Conservation (phyloP, 257 asterid genomes). For the Scutellaria galericulata region DNA sequence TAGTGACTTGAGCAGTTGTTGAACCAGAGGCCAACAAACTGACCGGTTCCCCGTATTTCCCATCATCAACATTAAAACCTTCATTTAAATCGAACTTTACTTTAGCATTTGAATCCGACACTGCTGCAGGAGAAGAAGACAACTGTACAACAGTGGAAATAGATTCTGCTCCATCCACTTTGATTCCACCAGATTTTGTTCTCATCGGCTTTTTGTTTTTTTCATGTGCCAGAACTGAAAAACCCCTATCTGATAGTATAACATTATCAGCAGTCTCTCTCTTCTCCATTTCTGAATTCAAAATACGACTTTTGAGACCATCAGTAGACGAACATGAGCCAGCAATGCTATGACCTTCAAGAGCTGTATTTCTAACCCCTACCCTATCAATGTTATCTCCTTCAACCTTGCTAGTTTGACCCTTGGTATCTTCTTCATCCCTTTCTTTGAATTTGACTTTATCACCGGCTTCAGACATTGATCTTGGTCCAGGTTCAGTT, state of each 20-base stretch:
- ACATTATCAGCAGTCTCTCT: slow-evolving; percentile 28
- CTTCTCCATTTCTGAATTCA: slow-evolving; percentile 40
- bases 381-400: slow-evolving; percentile 30
- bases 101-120: slow-evolving; percentile 47
- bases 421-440: slow-evolving; percentile 29
- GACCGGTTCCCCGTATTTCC: slow-evolving; percentile 60
- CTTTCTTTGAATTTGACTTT: slow-evolving; percentile 36
- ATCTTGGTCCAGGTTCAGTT: slow-evolving; percentile 31
- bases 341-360: slow-evolving; percentile 32
- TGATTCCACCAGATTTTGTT: slow-evolving; percentile 34
- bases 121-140: slow-evolving; percentile 40
- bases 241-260: slow-evolving; percentile 36
- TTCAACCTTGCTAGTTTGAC: slow-evolving; percentile 28
- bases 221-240: slow-evolving; percentile 32
- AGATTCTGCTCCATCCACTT: slow-evolving; percentile 38
- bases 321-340: slow-evolving; percentile 25
- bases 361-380: slow-evolving; percentile 19
- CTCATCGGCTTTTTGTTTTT: neutral
- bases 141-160: slow-evolving; percentile 33
- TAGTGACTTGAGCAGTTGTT: slow-evolving; percentile 43
- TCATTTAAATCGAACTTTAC: slow-evolving; percentile 80
- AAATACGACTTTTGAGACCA: slow-evolving; percentile 38
- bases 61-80: slow-evolving; percentile 75
- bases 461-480: slow-evolving; percentile 33
- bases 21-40: slow-evolving; percentile 39